phyloP scores from a whole-genome alignment of 2,329 filamentous ascomycete species.

The Tolypocladium sp. region DNA sequence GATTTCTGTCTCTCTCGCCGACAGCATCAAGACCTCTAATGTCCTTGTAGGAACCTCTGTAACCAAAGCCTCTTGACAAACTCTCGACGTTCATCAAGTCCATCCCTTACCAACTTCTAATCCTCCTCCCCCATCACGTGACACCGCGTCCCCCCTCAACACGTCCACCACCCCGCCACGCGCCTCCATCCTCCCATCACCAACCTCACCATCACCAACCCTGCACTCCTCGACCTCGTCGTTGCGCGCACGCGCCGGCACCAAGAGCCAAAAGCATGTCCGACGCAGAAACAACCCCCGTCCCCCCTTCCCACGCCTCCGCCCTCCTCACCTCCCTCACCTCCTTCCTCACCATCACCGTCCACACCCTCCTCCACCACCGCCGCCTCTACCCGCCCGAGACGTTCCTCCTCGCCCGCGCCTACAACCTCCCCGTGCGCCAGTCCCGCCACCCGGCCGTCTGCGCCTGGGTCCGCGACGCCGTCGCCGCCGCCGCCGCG shows the following conservation, averaged over 20 bases:
- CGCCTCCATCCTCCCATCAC: not conserved
- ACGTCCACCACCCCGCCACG: not conserved
- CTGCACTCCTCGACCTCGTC: no score
- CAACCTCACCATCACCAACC: not conserved
- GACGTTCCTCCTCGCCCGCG: constrained; percentile 70
- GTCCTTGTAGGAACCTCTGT: no score
- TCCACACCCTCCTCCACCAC: constrained; percentile 81
- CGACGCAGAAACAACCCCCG: constrained; percentile 1
- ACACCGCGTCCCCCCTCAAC: not conserved
- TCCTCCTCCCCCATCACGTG: not conserved
- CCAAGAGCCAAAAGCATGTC: not conserved
- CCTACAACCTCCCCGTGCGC: constrained; percentile 76
- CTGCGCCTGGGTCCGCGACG: constrained; percentile 77
- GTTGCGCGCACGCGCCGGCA: no score
- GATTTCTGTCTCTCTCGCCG: no score
- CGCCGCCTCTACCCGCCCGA: constrained; percentile 67
- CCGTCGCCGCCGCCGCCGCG: constrained; percentile 59
- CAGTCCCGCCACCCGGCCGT: constrained; percentile 81
- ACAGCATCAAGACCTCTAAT: no score
- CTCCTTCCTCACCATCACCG: constrained; percentile 70
- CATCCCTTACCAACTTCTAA: not conserved
- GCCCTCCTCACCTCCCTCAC: constrained; percentile 60
- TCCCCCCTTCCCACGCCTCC: constrained; percentile 26
- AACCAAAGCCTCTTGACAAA: not conserved
- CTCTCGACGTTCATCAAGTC: not conserved